A percentile compares a stretch with the other conserved stretches of the same genome.
phyloP scores from a whole-genome alignment of 768 basidiomycete genomes.

The Lyophyllum semitale region DNA sequence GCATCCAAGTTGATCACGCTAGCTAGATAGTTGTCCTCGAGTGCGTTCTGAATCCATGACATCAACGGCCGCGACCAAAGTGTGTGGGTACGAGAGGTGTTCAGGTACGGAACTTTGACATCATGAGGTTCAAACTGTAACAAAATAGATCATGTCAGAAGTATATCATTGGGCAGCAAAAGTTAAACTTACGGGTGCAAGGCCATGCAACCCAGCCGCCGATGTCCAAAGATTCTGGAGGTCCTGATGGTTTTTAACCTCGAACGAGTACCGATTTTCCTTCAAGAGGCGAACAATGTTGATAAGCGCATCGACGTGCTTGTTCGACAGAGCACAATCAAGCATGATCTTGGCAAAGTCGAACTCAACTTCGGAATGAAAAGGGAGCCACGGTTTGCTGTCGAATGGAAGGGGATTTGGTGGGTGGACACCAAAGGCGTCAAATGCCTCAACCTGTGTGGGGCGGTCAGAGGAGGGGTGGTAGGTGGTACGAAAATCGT shows the following conservation, averaged over 20 bases:
- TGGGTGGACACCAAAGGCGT: background rate
- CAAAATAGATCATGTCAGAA: too few species aligned
- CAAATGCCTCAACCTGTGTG: background rate
- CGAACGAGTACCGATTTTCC: conserved; percentile 6
- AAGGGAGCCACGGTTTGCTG: conserved; percentile 1
- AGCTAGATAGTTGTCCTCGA: conserved; percentile 24
- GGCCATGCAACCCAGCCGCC: conserved; percentile 9
- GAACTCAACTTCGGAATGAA: background rate
- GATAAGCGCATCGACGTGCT: conserved; percentile 8
- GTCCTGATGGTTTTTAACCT: conserved; percentile 15
- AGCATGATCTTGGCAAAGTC: conserved; percentile 19
- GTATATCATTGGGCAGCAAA: too few species aligned
- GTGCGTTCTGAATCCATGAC: too few species aligned
- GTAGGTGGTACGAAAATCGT: background rate
- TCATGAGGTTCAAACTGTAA: background rate
- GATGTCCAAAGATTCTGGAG: conserved; percentile 21
- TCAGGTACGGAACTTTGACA: background rate
- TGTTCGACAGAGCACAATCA: conserved; percentile 13
- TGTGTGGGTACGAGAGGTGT: conserved; percentile 26
- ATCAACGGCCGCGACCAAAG: too few species aligned
- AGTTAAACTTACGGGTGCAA: conserved; percentile 20
- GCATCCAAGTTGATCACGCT: conserved; percentile 33
- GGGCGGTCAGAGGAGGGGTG: background rate
- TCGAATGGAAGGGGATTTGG: background rate
- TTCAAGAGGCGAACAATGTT: conserved; percentile 1